phyloP scores from a whole-genome alignment of 352 stramenopile species.

The Phytophthora syringae region DNA sequence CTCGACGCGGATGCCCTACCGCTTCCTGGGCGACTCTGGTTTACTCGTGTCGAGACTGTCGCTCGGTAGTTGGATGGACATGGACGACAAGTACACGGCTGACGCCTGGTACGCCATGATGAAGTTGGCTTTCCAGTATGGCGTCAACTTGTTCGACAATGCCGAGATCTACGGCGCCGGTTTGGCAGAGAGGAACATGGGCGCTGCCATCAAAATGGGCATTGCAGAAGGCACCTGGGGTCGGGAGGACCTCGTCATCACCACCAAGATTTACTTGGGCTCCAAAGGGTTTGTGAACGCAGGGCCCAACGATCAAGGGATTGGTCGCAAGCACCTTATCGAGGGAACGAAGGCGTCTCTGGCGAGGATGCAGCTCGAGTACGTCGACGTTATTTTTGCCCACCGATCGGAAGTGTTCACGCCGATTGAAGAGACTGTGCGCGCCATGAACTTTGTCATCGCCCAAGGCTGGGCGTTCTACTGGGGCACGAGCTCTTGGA shows the following conservation, averaged over 20 bases:
- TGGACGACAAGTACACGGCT: slow-evolving; percentile 15
- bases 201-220: slow-evolving; percentile 39
- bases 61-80: slow-evolving; percentile 42
- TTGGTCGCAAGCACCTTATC: too few species aligned
- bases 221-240: slow-evolving; percentile 25
- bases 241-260: slow-evolving; percentile 59
- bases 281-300: slow-evolving; percentile 10
- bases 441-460: too few species aligned
- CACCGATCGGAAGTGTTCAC: too few species aligned
- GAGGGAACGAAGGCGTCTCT: slow-evolving; percentile 33
- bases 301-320: too few species aligned
- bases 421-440: too few species aligned
- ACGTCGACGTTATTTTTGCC: too few species aligned
- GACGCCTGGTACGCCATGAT: slow-evolving; percentile 43
- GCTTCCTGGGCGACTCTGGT: slow-evolving; percentile 23
- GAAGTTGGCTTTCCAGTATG: slow-evolving; percentile 35
- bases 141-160: slow-evolving; percentile 68
- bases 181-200: slow-evolving; percentile 41
- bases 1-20: slow-evolving; percentile 17
- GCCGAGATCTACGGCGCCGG: slow-evolving; percentile 40
- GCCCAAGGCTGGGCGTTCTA: too few species aligned
- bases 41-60: slow-evolving; percentile 50
- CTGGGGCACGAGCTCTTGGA: slow-evolving; percentile 68
- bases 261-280: slow-evolving; percentile 67
- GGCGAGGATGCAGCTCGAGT: slow-evolving; percentile 28